Base-by-base conservation (phyloP, 1,284 basidiomycete genomes). In the Puccinia novopanici region DNA sequence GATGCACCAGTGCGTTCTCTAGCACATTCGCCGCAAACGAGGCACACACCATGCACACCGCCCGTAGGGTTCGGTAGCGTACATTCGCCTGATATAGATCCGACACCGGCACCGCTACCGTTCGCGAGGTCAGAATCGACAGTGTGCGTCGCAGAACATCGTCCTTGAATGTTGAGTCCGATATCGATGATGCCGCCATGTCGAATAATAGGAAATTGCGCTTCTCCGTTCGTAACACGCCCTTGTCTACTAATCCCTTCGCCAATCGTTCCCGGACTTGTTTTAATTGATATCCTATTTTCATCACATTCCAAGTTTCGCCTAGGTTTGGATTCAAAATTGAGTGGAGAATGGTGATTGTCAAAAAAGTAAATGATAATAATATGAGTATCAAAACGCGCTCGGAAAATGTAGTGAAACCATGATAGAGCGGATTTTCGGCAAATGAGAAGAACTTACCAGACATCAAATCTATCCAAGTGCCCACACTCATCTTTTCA, bases 291-390 rank as follows among this genome's bases (percentile, higher is more conserved):
- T 94, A 98, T 40, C 94, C 94, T 80, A 97, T 97, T 87, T 97
- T 97, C 91, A 97, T 94, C 8, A 97, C 93, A 86, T 98, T 97
- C 95, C 95, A 98, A 75, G 95, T 98, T 88, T 98, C 95, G 82
- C 94, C 94, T 96, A 84, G 24, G 40, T n/a, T n/a, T n/a, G n/a
- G n/a, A n/a, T n/a, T n/a, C n/a, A n/a, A n/a, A n/a, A n/a, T n/a
- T n/a, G n/a, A n/a, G n/a, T n/a, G n/a, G n/a, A n/a, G n/a, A n/a
- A n/a, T n/a, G n/a, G n/a, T n/a, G n/a, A n/a, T n/a, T n/a, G n/a
- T n/a, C n/a, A n/a, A n/a, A n/a, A n/a, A n/a, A n/a, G n/a, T n/a
- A n/a, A n/a, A n/a, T n/a, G n/a, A n/a, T n/a, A n/a, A n/a, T n/a
- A n/a, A n/a, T 17, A 6, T 37, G 12, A 50, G 40, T 42, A 48